Conservation (phyloP, 2,329 filamentous ascomycete species). For the Neopestalotiopsis rosae region DNA sequence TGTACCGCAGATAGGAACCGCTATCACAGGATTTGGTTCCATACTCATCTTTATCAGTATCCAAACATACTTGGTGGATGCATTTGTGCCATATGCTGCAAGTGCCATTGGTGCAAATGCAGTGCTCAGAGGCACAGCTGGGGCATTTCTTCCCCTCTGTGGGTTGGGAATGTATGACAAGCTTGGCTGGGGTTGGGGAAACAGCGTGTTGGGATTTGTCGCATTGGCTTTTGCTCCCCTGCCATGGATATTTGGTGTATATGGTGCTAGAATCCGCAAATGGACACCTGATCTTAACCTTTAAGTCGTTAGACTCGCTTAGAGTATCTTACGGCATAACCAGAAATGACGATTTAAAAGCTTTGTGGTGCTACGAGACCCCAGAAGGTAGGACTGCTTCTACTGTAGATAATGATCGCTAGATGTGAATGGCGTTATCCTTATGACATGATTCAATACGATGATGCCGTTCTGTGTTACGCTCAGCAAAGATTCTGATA, state of each 20-base stretch:
- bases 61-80: constrained; percentile 41
- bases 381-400: no score
- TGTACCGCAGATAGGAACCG: constrained; percentile 43
- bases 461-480: no score
- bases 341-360: no score
- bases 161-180: constrained; percentile 27
- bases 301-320: background rate
- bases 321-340: background rate
- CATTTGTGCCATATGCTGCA: constrained; percentile 39
- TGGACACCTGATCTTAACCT: background rate
- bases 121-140: constrained; percentile 25
- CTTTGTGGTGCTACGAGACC: no score
- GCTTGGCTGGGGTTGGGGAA: constrained; percentile 34
- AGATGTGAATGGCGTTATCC: no score
- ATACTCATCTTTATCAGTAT: constrained; percentile 26
- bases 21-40: constrained; percentile 38
- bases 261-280: constrained; percentile 14
- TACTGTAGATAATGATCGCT: no score
- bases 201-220: constrained; percentile 30
- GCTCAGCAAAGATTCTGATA: no score
- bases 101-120: constrained; percentile 30
- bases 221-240: constrained; percentile 29
- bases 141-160: constrained; percentile 25
- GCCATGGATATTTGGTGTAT: constrained; percentile 18
- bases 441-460: no score